phyloP scores from a whole-genome alignment of 495 filamentous ascomycete genomes.

The Lasiosphaeria hispida region DNA sequence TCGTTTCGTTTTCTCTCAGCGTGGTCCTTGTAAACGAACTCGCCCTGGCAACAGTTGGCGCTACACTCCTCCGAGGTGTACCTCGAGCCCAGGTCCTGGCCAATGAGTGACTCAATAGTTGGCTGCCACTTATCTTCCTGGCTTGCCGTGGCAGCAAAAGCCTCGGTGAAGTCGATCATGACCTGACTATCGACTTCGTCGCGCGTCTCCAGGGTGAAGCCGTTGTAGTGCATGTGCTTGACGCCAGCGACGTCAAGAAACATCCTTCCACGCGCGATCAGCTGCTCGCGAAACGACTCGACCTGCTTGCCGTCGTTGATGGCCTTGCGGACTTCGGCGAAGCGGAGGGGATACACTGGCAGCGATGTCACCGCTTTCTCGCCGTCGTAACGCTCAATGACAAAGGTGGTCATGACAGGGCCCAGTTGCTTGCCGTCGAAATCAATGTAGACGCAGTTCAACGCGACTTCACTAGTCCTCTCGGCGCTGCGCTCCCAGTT shows the following conservation, averaged over 20 bases:
- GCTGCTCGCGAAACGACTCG: constrained; percentile 17
- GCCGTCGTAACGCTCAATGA: constrained; percentile 35
- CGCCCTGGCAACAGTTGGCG: constrained; percentile 24
- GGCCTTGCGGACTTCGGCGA: constrained; percentile 6
- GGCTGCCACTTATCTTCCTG: constrained; percentile 15
- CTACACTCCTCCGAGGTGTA: constrained; percentile 4
- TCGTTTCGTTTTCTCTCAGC: constrained; percentile 30
- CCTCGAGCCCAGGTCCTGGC: neutral
- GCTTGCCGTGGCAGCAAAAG: constrained; percentile 22
- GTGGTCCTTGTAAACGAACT: constrained; percentile 30
- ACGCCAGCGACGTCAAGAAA: constrained; percentile 32
- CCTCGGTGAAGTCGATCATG: constrained; percentile 43
- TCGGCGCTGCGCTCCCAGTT: neutral
- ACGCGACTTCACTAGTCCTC: constrained; percentile 4
- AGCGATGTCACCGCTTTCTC: constrained; percentile 34
- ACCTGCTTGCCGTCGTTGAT: neutral
- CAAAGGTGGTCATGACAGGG: constrained; percentile 30
- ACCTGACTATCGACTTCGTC: constrained; percentile 48
- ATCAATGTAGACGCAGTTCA: constrained; percentile 40
- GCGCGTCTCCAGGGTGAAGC: constrained; percentile 24
- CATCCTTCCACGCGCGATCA: constrained; percentile 32
- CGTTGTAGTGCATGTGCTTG: constrained; percentile 39
- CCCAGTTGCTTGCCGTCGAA: constrained; percentile 43
- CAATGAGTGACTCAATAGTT: constrained; percentile 3
- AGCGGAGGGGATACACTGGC: constrained; percentile 36